Evolutionary conservation across 2,329 filamentous ascomycete species (phyloP).

Genomic region (Sclerotinia glacialis): DNA sequence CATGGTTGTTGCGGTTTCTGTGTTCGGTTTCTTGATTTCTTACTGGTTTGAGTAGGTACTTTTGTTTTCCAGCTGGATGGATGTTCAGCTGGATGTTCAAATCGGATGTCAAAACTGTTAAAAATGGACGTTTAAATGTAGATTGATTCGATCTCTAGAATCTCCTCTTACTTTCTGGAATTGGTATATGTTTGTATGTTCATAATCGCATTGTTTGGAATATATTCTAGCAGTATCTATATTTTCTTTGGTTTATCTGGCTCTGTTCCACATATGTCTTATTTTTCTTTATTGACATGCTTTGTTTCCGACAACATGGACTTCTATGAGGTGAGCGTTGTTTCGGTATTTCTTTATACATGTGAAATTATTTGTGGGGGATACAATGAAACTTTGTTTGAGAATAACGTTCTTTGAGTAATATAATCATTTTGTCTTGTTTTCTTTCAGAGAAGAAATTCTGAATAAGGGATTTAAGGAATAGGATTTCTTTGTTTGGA

Average conservation of each 20-base stretch:
- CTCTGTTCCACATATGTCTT: background rate
- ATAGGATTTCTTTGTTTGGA: background rate
- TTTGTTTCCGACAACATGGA: background rate
- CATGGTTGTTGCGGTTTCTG: background rate
- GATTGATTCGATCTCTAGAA: background rate
- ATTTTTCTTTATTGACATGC: background rate
- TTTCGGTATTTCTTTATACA: background rate
- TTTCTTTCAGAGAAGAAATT: background rate
- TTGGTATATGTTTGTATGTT: background rate
- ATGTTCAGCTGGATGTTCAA: background rate
- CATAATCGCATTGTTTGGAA: conserved; percentile 6
- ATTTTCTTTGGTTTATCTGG: background rate
- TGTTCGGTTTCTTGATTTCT: background rate
- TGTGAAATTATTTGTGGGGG: background rate
- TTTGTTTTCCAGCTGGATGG: too few relatives aligned
- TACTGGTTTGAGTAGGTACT: background rate
- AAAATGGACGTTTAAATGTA: too few relatives aligned
- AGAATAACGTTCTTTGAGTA: background rate
- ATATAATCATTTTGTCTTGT: background rate
- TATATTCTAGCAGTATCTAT: background rate
- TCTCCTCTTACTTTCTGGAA: background rate
- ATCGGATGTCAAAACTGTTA: too few relatives aligned
- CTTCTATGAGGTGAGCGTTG: background rate
- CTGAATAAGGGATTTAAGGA: background rate
- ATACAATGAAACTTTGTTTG: background rate